Percentiles rank a stretch among this genome's conserved stretches.
Evolutionary conservation across 164 flowering plant genomes (phyloP).

Genomic region (grape (Vitis vinifera)): ASM3070453v1 NC_081820.1:22861501-22862000

Average conservation of each 20-base stretch:
- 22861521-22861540: constrained; percentile 14
- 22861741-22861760: neutral
- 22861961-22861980: neutral
- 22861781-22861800: no score
- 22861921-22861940: no score
- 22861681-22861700: neutral
- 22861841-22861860: no score
- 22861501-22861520: neutral
- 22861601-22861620: neutral
- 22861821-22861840: no score
- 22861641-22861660: neutral
- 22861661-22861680: neutral
- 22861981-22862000: neutral
- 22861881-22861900: neutral
- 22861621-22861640: neutral
- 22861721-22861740: neutral
- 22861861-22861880: no score
- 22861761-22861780: no score
- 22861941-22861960: no score
- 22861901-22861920: neutral
- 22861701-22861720: neutral
- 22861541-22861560: constrained; percentile 1
- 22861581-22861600: neutral
- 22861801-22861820: no score
- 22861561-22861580: constrained; percentile 2